Evolutionary conservation across 805 yeast species (phyloP).

Genomic region (Candida orba): DNA sequence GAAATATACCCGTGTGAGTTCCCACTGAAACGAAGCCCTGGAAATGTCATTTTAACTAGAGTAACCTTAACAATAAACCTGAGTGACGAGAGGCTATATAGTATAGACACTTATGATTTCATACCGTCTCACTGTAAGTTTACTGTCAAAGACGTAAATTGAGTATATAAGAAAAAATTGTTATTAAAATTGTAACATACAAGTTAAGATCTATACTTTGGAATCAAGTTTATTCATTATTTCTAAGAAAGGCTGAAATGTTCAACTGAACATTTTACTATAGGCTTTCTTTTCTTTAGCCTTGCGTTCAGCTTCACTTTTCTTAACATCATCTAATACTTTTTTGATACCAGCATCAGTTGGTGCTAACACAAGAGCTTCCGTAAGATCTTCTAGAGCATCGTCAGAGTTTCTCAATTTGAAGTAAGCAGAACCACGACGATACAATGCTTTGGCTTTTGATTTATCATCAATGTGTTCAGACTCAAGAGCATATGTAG

Average conservation of each 20-base stretch:
- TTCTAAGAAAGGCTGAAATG: not conserved
- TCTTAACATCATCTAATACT: constrained; percentile 55
- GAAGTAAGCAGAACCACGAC: constrained; percentile 74
- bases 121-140: too few species aligned
- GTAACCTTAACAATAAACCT: too few species aligned
- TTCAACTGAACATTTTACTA: constrained; percentile 52
- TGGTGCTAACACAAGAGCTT: constrained; percentile 60
- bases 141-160: too few species aligned
- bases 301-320: constrained; percentile 41
- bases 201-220: too few species aligned
- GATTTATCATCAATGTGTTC: constrained; percentile 52
- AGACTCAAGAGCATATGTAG: constrained; percentile 60
- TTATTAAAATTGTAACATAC: too few species aligned
- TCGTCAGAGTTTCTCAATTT: constrained; percentile 59
- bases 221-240: too few species aligned
- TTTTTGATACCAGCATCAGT: constrained; percentile 63
- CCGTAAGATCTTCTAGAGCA: constrained; percentile 58
- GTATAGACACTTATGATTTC: too few species aligned
- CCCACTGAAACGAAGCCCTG: too few species aligned
- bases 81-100: too few species aligned
- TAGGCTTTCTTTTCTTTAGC: constrained; percentile 70
- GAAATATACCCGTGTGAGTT: constrained; percentile 6
- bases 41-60: too few species aligned
- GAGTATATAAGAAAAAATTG: too few species aligned
- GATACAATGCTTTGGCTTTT: constrained; percentile 77